These are phyloP conservation scores for Colletotrichum chlorophyti DNA, from an alignment of 2,329 filamentous ascomycete genomes.

Conservation along the genomic window DNA sequence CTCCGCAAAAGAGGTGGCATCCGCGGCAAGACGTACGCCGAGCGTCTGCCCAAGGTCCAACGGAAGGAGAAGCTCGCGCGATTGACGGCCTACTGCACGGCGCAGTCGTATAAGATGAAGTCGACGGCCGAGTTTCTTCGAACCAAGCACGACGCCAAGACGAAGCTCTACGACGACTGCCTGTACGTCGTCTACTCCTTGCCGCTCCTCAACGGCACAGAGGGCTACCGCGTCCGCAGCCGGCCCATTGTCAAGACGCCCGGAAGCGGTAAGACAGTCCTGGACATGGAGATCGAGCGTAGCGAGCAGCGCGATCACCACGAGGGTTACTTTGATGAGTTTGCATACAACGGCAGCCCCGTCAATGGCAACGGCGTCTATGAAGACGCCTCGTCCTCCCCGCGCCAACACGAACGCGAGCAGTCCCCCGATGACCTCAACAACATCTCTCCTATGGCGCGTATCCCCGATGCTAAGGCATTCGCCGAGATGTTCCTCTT, in stretches of 20 bases:
- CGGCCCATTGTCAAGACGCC: conserved; percentile 92
- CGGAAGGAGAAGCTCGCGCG: conserved; percentile 86
- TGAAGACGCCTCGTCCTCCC: conserved; percentile 39
- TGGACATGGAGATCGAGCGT: conserved; percentile 95
- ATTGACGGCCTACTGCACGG: conserved; percentile 95
- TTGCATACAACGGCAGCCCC: conserved; percentile 56
- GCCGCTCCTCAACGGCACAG: conserved; percentile 82
- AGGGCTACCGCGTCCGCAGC: conserved; percentile 88
- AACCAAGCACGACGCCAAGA: conserved; percentile 86
- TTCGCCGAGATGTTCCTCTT: conserved; percentile 98
- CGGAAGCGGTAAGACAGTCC: conserved; percentile 83
- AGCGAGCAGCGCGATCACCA: conserved; percentile 90
- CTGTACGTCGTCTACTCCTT: conserved; percentile 95
- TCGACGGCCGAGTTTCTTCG: conserved; percentile 88
- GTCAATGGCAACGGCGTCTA: conserved; percentile 35
- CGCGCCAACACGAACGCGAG: conserved; percentile 28
- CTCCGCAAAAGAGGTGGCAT: conserved; percentile 67
- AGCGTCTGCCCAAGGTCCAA: conserved; percentile 87
- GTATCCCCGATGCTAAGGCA: conserved; percentile 74
- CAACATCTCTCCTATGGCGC: conserved; percentile 58
- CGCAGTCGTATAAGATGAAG: conserved; percentile 89
- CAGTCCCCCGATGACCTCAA: conserved; percentile 48
- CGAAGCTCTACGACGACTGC: conserved; percentile 97
- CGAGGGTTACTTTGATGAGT: conserved; percentile 87
- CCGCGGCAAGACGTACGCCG: conserved; percentile 88